Evolutionary conservation across 768 basidiomycete species (phyloP).

Genomic region (Rhodotorula paludigena): DNA sequence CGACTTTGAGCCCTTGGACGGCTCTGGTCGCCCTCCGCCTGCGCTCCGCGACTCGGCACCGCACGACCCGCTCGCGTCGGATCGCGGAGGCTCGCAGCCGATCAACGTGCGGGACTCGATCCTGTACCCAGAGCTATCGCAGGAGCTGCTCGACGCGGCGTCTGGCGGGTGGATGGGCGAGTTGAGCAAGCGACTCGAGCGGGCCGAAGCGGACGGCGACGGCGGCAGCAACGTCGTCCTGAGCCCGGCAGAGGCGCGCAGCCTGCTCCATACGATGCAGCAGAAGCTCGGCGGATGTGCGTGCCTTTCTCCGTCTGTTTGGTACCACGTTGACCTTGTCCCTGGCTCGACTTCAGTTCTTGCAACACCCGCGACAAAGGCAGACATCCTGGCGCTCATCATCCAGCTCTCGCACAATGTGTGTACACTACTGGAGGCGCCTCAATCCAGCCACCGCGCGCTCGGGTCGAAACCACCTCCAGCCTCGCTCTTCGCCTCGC

Average conservation of each 20-base stretch:
- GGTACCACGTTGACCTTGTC: no score
- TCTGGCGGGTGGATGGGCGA: no score
- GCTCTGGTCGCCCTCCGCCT: background rate
- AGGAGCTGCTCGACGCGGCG: no score
- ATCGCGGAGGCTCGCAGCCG: no score
- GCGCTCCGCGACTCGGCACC: no score
- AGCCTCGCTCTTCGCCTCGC: background rate
- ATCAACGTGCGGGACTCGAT: no score
- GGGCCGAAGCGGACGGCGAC: background rate
- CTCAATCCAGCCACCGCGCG: background rate
- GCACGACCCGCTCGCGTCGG: no score
- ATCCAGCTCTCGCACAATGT: background rate
- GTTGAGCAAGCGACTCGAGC: background rate
- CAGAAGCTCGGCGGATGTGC: background rate
- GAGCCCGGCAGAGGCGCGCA: background rate
- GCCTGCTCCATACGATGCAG: background rate
- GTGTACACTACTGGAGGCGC: no score
- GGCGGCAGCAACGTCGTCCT: background rate
- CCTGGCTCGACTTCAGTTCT: no score
- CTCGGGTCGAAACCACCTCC: background rate
- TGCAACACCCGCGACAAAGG: background rate
- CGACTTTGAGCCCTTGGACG: no score
- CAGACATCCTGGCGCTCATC: conserved; percentile 6
- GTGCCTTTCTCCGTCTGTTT: background rate
- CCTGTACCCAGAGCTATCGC: no score